Conservation (phyloP, 202 grass and related monocot species). For the Cymbopogon flexuosus region DNA sequence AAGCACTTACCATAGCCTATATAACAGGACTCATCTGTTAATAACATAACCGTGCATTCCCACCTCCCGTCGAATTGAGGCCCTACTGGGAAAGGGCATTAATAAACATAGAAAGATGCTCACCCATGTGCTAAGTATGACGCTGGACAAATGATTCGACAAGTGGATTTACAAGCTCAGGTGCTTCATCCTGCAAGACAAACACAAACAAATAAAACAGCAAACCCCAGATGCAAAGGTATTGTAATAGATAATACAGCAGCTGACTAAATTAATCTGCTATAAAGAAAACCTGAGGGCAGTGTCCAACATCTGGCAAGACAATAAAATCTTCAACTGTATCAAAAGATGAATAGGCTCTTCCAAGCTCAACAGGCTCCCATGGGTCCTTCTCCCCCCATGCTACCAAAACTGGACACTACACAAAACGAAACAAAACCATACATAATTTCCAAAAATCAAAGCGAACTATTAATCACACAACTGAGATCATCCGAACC, state of each 20-base stretch:
- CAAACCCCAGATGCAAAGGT: neutral
- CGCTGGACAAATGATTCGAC: conserved; percentile 64
- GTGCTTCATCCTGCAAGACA: conserved; percentile 79
- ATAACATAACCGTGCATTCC: neutral
- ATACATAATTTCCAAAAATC: neutral
- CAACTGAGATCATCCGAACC: conserved; percentile 32
- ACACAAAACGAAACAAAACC: conserved; percentile 10
- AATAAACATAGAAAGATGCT: neutral
- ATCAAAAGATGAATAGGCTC: conserved; percentile 64
- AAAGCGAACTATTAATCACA: neutral
- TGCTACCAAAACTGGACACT: conserved; percentile 88
- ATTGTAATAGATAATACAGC: neutral
- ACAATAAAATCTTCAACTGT: conserved; percentile 83
- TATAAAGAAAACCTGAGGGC: conserved; percentile 66
- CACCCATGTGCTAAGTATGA: conserved; percentile 52
- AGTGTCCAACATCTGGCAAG: conserved; percentile 89
- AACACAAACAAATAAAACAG: conserved; percentile 17
- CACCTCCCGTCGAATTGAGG: neutral
- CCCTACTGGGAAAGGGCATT: neutral
- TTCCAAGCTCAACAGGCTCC: conserved; percentile 92
- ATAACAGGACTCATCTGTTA: conserved; percentile 10
- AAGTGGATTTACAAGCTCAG: conserved; percentile 84
- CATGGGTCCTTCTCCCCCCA: conserved; percentile 95
- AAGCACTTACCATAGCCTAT: conserved; percentile 1
- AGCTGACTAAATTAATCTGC: neutral